Conservation (phyloP, 164 flowering plant species). For the Liriodendron chinense region DNA sequence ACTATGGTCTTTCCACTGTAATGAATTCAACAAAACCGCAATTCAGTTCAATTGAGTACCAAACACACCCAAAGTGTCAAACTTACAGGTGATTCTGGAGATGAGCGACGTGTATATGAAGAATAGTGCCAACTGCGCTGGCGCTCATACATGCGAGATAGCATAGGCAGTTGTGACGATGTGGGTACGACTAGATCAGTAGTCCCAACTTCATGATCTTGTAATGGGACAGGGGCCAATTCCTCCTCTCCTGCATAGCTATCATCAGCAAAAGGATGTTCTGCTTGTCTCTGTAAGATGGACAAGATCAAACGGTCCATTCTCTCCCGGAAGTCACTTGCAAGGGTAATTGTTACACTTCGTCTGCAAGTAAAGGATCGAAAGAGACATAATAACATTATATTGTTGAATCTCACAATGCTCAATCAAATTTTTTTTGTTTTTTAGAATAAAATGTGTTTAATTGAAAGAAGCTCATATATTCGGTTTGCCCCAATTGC, state of each 20-base stretch:
- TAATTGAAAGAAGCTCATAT: no score
- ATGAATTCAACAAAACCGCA: background rate
- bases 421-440: background rate
- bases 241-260: conserved; percentile 27
- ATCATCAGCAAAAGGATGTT: conserved; percentile 4
- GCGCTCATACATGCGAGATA: conserved; percentile 21
- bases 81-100: conserved; percentile 45
- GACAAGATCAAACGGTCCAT: conserved; percentile 62
- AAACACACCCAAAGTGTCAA: background rate
- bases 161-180: conserved; percentile 27
- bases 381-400: background rate
- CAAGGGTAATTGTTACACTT: conserved; percentile 64
- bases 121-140: conserved; percentile 17
- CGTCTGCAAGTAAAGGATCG: conserved; percentile 50
- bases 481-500: no score
- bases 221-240: conserved; percentile 17
- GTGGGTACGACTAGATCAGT: conserved; percentile 32
- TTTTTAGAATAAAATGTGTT: no score
- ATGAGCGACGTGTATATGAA: background rate
- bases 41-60: background rate
- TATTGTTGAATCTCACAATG: background rate
- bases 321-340: conserved; percentile 55
- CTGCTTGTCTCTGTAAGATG: conserved; percentile 28
- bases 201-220: conserved; percentile 30
- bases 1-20: background rate